Conservation (phyloP, 78 protist species). For the Dictyostelium intermedium region DNA sequence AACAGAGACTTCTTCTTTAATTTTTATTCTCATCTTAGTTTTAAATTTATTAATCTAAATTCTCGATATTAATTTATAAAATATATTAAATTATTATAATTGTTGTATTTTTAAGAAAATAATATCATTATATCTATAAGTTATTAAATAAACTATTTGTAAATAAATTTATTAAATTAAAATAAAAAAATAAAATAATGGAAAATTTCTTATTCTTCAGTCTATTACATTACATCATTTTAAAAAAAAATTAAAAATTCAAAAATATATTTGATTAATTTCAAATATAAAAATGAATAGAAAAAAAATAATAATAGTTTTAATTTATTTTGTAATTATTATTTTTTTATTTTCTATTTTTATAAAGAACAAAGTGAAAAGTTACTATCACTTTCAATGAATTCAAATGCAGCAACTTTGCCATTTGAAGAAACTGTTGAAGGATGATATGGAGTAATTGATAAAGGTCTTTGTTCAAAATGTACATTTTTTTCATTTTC, state of each 20-base stretch:
- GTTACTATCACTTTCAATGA: not conserved
- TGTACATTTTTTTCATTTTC: constrained; percentile 28
- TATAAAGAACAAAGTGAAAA: not conserved
- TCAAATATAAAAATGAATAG: too few relatives aligned
- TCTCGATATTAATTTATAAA: not conserved
- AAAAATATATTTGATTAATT: too few relatives aligned
- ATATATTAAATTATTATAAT: too few relatives aligned
- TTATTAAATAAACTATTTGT: not conserved
- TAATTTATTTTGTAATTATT: not conserved
- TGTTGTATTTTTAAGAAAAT: too few relatives aligned
- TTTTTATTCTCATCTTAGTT: not conserved
- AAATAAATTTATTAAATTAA: too few relatives aligned
- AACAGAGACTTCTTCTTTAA: not conserved
- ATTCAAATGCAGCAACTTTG: not conserved
- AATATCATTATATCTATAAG: too few relatives aligned
- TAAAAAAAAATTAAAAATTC: too few relatives aligned
- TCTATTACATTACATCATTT: too few relatives aligned
- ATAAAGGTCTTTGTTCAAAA: constrained; percentile 6
- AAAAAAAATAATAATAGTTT: not conserved
- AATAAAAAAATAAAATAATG: too few relatives aligned
- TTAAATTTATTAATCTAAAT: not conserved
- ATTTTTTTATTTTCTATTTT: not conserved
- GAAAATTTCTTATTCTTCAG: too few relatives aligned
- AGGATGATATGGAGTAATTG: not conserved
- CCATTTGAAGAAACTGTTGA: not conserved